phyloP scores from a whole-genome alignment of 768 basidiomycete genomes.

The Scleroderma citrinum region DNA sequence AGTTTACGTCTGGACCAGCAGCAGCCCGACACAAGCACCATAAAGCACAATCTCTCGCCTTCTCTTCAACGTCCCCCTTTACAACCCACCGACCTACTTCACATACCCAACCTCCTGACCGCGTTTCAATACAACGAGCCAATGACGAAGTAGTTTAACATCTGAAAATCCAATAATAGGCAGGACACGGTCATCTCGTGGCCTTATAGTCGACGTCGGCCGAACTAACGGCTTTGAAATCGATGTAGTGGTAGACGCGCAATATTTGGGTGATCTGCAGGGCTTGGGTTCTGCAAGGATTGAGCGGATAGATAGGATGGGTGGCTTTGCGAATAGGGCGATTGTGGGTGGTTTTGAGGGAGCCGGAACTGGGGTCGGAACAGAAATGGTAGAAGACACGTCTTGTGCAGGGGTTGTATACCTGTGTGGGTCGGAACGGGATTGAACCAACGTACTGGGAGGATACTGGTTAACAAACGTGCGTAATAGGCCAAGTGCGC shows the following conservation, averaged over 20 bases:
- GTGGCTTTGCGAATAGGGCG: conserved; percentile 34
- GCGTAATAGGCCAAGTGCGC: conserved; percentile 52
- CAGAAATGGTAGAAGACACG: not conserved
- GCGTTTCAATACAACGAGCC: conserved; percentile 44
- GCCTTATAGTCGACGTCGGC: conserved; percentile 48
- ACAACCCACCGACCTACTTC: conserved; percentile 68
- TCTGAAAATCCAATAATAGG: conserved; percentile 75
- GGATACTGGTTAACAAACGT: conserved; percentile 63
- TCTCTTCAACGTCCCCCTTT: conserved; percentile 59
- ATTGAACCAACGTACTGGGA: conserved; percentile 42
- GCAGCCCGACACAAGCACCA: no score
- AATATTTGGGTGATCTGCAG: not conserved
- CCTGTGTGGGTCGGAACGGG: conserved; percentile 12
- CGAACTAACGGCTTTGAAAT: conserved; percentile 66
- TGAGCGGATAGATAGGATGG: conserved; percentile 54
- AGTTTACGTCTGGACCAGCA: no score
- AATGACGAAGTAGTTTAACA: conserved; percentile 72
- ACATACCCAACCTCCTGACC: conserved; percentile 56
- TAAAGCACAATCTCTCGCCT: conserved; percentile 39
- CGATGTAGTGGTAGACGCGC: no score
- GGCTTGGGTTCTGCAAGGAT: conserved; percentile 32
- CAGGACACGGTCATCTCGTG: conserved; percentile 74
- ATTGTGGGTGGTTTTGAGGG: no score
- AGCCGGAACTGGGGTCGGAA: no score
- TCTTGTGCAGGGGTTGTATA: not conserved